Base-by-base conservation (phyloP, 2,329 filamentous ascomycete species). In the Pseudocercospora macadamiae region DNA sequence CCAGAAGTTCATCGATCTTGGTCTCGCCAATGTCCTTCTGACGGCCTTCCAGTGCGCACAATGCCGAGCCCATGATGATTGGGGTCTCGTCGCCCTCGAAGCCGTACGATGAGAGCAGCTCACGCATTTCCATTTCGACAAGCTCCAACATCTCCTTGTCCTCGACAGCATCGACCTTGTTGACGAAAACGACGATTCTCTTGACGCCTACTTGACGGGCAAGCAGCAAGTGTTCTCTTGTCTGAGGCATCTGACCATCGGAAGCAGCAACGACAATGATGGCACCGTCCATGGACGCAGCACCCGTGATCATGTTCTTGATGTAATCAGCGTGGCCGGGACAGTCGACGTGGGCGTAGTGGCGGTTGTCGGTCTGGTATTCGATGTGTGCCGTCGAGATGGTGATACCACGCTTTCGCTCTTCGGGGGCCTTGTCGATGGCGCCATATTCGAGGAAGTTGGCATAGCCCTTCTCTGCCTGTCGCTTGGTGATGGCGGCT, bases 231-330 rank as follows among this genome's bases (percentile, higher is more conserved):
- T 99, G 95, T 83, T 99, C 95, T 80, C 95, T 87, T 68, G 95
- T 99, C 86, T 99, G 96, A 73, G 95, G 95, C 95, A 99, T 99
- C 83, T 99, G 96, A 76, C 95, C 95, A 76, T 99, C 95, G 34
- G 92, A 96, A 69, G 95, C 95, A 70, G 96, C 96, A 71, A 99
- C 96, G 68, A 99, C 95, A 73, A 99, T 97, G 76, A 99, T 93
- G 73, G 95, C 93, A 73, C 95, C 95, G 73, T 99, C 95, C 95
- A 99, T 99, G 84, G 92, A 96, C 73, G 96, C 93, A 64, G 95
- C 93, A 87, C 95, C 95, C 68, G 95, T 99, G 79, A 99, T 99
- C 95, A 99, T 99, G 89, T 99, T 99, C 87, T 99, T 99, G 84
- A 99, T 97, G 85, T 99, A 99, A 91, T 99, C 95, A 80, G 95